These are phyloP conservation scores for Urtica urens DNA, from an alignment of 306 rosid species.

Conservation along the genomic window DNA sequence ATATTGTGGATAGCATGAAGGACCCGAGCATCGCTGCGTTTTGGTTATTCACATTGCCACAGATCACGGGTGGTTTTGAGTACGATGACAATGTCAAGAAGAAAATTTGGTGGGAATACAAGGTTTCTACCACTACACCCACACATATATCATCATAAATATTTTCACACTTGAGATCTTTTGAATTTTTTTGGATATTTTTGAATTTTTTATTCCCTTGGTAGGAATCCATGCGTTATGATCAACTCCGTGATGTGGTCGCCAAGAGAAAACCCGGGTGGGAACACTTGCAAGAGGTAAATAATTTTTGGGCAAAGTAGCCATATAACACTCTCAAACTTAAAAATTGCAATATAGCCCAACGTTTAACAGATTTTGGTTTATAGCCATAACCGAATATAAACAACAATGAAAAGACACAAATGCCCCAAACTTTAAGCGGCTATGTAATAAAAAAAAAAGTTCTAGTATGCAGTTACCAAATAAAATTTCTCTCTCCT, in stretches of 20 bases:
- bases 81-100: constrained; percentile 78
- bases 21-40: constrained; percentile 96
- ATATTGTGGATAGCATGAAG: constrained; percentile 82
- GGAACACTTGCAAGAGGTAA: constrained; percentile 91
- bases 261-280: constrained; percentile 86
- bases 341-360: too few species aligned
- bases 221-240: constrained; percentile 77
- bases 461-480: too few species aligned
- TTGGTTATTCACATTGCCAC: constrained; percentile 86
- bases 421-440: too few species aligned
- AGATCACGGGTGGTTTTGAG: constrained; percentile 68
- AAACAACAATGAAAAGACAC: too few species aligned
- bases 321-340: constrained; percentile 1
- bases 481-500: too few species aligned
- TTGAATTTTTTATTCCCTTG: not conserved
- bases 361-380: too few species aligned
- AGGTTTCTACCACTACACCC: constrained; percentile 36
- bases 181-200: constrained; percentile 6
- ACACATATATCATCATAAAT: not conserved
- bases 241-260: constrained; percentile 80
- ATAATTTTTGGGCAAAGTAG: constrained; percentile 18
- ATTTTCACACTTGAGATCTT: not conserved
- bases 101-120: constrained; percentile 83
- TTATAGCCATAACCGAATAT: too few species aligned
- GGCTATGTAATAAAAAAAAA: too few species aligned